phyloP scores from a whole-genome alignment of 139 green algal species.

The Picochlorum sp. region DNA sequence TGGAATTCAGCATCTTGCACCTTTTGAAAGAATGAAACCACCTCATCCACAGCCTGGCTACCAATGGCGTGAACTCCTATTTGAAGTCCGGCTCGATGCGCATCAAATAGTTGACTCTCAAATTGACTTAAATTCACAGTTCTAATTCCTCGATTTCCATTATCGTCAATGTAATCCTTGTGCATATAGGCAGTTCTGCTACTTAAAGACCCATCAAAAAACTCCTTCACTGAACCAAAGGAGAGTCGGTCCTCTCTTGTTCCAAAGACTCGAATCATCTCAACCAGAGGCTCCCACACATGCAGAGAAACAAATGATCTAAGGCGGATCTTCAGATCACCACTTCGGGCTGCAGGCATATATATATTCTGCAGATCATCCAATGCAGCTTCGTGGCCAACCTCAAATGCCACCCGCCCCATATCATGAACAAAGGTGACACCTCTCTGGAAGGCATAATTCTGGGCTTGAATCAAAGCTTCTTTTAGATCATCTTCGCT shows the following conservation, averaged over 20 bases:
- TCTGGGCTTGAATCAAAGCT: background rate
- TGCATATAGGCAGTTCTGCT: conserved; percentile 53
- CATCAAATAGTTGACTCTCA: background rate
- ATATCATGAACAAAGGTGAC: conserved; percentile 57
- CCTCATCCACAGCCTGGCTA: conserved; percentile 58
- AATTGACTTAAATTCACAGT: conserved; percentile 8
- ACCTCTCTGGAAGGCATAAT: conserved; percentile 32
- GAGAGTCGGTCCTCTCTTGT: conserved; percentile 21
- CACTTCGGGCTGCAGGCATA: conserved; percentile 22
- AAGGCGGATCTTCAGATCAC: conserved; percentile 24
- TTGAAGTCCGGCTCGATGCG: conserved; percentile 17
- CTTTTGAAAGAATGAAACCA: conserved; percentile 20
- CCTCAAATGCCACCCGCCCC: conserved; percentile 26
- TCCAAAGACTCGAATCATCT: conserved; percentile 20
- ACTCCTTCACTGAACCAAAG: conserved; percentile 62
- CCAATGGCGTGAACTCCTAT: conserved; percentile 66
- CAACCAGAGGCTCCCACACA: conserved; percentile 24
- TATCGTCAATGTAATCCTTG: conserved; percentile 33
- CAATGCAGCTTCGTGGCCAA: conserved; percentile 22
- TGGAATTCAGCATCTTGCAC: background rate
- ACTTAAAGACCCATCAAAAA: conserved; percentile 59
- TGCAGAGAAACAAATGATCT: conserved; percentile 22
- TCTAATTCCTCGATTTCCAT: background rate
- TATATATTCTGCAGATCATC: conserved; percentile 42
- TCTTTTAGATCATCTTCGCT: background rate